phyloP scores from a whole-genome alignment of 192 early-diverging fungal species.

The Coemansia asiatica region DNA sequence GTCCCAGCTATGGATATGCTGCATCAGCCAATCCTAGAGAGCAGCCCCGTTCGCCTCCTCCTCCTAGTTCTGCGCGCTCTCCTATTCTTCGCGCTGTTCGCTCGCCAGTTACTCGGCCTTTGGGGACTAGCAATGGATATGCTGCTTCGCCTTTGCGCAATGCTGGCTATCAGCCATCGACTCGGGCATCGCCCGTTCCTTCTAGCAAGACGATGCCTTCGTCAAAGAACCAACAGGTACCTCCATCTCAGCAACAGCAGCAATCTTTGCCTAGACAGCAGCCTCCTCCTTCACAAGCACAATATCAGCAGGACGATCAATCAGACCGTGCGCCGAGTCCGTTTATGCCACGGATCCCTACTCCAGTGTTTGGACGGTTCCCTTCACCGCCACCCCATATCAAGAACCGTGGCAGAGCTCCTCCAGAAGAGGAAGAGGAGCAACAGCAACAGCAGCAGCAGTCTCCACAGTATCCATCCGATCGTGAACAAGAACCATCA shows the following conservation, averaged over 20 bases:
- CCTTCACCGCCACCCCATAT: slow-evolving; percentile 52
- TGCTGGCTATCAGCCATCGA: slow-evolving; percentile 38
- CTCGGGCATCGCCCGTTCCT: slow-evolving; percentile 21
- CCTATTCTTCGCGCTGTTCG: slow-evolving; percentile 23
- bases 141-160: slow-evolving; percentile 37
- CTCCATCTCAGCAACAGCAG: neutral
- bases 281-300: neutral
- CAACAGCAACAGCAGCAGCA: slow-evolving; percentile 12
- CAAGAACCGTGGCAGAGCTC: slow-evolving; percentile 46
- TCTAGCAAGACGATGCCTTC: slow-evolving; percentile 3
- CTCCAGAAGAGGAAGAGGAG: slow-evolving; percentile 8
- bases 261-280: neutral
- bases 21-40: slow-evolving; percentile 6
- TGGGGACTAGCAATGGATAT: slow-evolving; percentile 10
- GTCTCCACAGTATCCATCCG: slow-evolving; percentile 6
- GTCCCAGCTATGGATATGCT: slow-evolving; percentile 10
- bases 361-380: slow-evolving; percentile 54
- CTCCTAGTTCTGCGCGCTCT: slow-evolving; percentile 13
- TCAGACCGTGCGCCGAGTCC: slow-evolving; percentile 30
- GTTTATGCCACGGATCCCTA: slow-evolving; percentile 32
- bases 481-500: neutral
- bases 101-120: slow-evolving; percentile 13
- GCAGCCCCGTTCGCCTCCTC: slow-evolving; percentile 13
- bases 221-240: neutral
- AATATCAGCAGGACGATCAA: slow-evolving; percentile 14